phyloP scores from a whole-genome alignment of 2,329 filamentous ascomycete species.

The Cladosporium sp. region DNA sequence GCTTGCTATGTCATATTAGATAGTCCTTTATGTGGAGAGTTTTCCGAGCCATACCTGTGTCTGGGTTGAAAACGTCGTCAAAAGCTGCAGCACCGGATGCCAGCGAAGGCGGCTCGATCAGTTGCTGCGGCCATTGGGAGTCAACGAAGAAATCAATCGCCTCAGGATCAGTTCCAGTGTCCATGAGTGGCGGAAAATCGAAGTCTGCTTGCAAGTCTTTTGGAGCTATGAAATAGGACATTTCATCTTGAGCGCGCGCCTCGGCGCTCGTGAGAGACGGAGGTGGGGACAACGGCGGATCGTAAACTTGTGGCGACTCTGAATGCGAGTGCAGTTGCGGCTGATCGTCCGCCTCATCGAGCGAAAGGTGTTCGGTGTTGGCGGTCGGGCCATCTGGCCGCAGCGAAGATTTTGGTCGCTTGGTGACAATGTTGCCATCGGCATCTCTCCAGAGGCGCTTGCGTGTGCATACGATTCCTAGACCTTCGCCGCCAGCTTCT shows the following conservation, averaged over 20 bases:
- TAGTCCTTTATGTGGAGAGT: not conserved
- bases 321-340: not conserved
- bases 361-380: not conserved
- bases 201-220: not conserved
- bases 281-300: slow-evolving; percentile 5
- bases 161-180: not conserved
- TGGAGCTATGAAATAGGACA: not conserved
- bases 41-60: slow-evolving; percentile 39
- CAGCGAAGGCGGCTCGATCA: not conserved
- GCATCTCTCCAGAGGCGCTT: slow-evolving; percentile 52
- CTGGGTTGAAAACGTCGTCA: slow-evolving; percentile 53
- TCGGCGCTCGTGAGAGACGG: slow-evolving; percentile 2
- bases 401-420: slow-evolving; percentile 24
- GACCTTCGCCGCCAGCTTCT: slow-evolving; percentile 43
- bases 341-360: not conserved
- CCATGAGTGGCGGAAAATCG: slow-evolving; percentile 1
- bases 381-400: not conserved
- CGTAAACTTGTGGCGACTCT: not conserved
- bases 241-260: slow-evolving; percentile 2
- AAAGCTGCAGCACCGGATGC: slow-evolving; percentile 32
- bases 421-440: slow-evolving; percentile 48
- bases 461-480: slow-evolving; percentile 44
- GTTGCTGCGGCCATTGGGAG: not conserved
- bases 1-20: slow-evolving; percentile 35
- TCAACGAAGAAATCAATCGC: slow-evolving; percentile 7